A percentile compares a stretch with the other conserved stretches of the same genome.
Evolutionary conservation across 768 basidiomycete species (phyloP).

Genomic region (Russula lepida): DNA sequence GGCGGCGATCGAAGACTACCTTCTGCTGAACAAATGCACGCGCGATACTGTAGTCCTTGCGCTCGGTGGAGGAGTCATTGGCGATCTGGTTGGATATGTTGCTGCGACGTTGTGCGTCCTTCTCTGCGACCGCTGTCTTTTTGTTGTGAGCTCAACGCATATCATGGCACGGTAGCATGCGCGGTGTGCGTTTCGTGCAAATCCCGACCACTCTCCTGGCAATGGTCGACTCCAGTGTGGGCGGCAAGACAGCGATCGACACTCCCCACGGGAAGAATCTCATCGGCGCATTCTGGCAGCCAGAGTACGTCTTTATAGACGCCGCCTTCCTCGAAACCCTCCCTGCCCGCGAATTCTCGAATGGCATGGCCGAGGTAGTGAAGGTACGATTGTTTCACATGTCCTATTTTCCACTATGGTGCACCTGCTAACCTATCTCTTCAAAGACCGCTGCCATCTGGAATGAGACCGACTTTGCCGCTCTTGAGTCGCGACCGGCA

Average conservation of each 20-base stretch:
- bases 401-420: not conserved
- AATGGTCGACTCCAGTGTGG: constrained; percentile 98
- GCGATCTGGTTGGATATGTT: constrained; percentile 93
- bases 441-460: constrained; percentile 96
- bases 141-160: not conserved
- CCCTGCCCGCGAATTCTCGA: constrained; percentile 88
- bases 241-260: constrained; percentile 99
- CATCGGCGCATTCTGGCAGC: constrained; percentile 98
- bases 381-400: constrained; percentile 49
- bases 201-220: constrained; percentile 94
- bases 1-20: constrained; percentile 88
- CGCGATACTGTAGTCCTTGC: constrained; percentile 90
- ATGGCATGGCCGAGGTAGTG: constrained; percentile 97
- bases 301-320: constrained; percentile 95
- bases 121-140: not conserved
- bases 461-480: constrained; percentile 83
- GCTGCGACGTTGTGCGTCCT: constrained; percentile 87
- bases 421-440: not conserved
- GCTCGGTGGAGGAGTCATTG: constrained; percentile 94
- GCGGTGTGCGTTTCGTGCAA: constrained; percentile 90
- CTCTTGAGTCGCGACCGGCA: constrained; percentile 76
- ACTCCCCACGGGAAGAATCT: constrained; percentile 98
- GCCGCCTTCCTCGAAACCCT: constrained; percentile 92
- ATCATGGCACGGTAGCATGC: constrained; percentile 58
- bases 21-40: constrained; percentile 81